Evolutionary conservation across 2,329 filamentous ascomycete genomes (phyloP).

Genomic region (Grosmannia huntii): DNA sequence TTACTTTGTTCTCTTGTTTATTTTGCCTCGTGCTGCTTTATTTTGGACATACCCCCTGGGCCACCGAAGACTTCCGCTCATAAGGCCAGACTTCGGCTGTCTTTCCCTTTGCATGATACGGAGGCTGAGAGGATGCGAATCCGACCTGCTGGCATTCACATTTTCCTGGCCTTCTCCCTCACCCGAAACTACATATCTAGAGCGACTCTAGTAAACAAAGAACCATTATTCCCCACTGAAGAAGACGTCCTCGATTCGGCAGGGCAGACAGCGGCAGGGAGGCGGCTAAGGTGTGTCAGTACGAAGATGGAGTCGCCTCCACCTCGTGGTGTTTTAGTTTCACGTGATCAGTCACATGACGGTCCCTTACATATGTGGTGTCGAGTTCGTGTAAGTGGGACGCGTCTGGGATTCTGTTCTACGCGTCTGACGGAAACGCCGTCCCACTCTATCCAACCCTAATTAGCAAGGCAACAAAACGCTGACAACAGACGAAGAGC

Average conservation of each 20-base stretch:
- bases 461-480: background rate
- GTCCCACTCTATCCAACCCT: background rate
- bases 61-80: background rate
- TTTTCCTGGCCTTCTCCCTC: background rate
- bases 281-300: too few relatives aligned
- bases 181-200: background rate
- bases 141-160: background rate
- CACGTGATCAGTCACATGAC: background rate
- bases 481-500: background rate
- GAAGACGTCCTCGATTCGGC: background rate
- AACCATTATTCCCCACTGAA: background rate
- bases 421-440: slow-evolving; percentile 1
- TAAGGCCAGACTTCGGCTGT: background rate
- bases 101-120: background rate
- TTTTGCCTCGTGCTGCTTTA: background rate
- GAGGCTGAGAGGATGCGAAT: background rate
- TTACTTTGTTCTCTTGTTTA: background rate
- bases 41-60: slow-evolving; percentile 2
- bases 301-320: too few relatives aligned
- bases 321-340: background rate
- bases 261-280: background rate
- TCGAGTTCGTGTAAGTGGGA: slow-evolving; percentile 6
- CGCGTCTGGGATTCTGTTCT: slow-evolving; percentile 4
- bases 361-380: background rate
- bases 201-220: background rate